Percentiles rank a stretch among this genome's conserved stretches.
phyloP scores from a whole-genome alignment of 345 rosid species.

The Citrus hindsii region DNA sequence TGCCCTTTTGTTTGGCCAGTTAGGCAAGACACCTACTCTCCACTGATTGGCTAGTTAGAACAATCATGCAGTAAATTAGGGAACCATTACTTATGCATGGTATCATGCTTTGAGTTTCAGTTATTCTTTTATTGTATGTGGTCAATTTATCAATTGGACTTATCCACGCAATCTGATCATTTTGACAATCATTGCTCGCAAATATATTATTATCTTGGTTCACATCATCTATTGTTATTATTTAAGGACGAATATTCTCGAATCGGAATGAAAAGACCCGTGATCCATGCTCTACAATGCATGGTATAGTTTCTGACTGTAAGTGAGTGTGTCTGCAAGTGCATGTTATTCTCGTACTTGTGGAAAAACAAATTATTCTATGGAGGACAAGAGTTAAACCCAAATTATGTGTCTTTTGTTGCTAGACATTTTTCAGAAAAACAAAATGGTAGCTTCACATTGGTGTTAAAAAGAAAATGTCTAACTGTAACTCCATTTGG shows the following conservation, averaged over 20 bases:
- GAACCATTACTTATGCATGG: neutral
- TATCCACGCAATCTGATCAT: neutral
- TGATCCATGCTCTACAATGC: neutral
- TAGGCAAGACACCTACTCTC: neutral
- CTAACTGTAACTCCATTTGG: neutral
- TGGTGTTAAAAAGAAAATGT: neutral
- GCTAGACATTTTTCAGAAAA: neutral
- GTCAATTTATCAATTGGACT: neutral
- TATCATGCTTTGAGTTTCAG: neutral
- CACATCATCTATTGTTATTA: neutral
- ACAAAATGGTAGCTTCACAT: neutral
- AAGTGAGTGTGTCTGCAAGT: neutral
- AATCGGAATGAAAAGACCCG: neutral
- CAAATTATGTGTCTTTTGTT: neutral
- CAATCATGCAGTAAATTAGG: neutral
- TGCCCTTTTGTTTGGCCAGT: neutral
- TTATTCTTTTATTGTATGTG: neutral
- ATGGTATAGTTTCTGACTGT: neutral
- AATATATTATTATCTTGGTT: neutral
- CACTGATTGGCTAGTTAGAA: neutral
- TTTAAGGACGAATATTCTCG: neutral
- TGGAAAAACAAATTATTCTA: neutral
- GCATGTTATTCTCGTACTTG: neutral
- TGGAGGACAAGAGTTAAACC: neutral
- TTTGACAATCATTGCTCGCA: neutral